A percentile compares a stretch with the other conserved stretches of the same genome.
Conservation (phyloP, 1,139 yeast genomes). For the Eremothecium sinecaudum region DNA sequence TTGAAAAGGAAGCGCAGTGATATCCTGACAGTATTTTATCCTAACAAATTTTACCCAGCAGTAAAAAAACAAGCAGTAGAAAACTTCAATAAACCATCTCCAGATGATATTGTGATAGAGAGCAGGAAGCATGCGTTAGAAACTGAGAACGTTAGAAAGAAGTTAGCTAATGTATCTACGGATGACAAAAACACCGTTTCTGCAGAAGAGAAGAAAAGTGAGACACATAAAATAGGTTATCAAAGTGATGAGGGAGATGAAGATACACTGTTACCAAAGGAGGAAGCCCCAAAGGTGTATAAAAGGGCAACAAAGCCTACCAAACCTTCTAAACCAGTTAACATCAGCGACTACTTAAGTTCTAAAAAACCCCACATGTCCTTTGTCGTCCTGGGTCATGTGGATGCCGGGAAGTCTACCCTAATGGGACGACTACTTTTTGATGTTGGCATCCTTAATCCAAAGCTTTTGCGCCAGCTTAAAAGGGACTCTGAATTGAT, state of each 20-base stretch:
- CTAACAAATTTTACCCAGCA: constrained; percentile 21
- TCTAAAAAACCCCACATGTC: constrained; percentile 55
- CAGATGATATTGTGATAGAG: constrained; percentile 62
- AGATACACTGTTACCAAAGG: background rate
- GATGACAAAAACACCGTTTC: background rate
- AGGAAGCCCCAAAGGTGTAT: constrained; percentile 7
- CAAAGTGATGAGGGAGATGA: no score
- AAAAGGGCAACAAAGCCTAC: constrained; percentile 26
- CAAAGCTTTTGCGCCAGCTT: constrained; percentile 63
- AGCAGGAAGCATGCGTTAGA: constrained; percentile 53
- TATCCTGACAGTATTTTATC: constrained; percentile 20
- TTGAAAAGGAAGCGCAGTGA: constrained; percentile 16
- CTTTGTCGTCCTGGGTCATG: constrained; percentile 89
- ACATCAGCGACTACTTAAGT: constrained; percentile 31
- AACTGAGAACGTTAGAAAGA: constrained; percentile 16
- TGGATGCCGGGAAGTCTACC: constrained; percentile 96
- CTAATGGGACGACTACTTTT: constrained; percentile 80
- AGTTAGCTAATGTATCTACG: constrained; percentile 6
- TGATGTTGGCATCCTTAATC: constrained; percentile 75
- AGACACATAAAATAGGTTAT: no score
- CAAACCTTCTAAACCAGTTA: constrained; percentile 32
- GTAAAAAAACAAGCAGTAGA: constrained; percentile 36
- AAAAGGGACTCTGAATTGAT: constrained; percentile 70
- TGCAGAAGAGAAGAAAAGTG: background rate
- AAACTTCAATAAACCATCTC: constrained; percentile 66